Percentiles rank a stretch among this genome's conserved stretches.
Evolutionary conservation across 148 eudicot species (phyloP).

Genomic region (Simmondsia chinensis): DNA sequence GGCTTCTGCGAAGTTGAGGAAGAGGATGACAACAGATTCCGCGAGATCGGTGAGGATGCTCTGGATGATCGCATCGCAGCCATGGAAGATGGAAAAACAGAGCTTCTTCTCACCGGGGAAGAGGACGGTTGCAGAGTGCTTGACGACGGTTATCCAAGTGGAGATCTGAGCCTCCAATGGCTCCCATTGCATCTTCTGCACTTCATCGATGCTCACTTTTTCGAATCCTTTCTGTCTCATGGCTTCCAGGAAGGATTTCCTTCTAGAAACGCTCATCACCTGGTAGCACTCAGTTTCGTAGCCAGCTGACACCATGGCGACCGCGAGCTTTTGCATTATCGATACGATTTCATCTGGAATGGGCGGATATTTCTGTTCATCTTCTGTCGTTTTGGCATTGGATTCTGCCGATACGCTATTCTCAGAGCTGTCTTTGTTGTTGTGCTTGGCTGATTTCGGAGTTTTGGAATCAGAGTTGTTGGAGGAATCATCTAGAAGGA

Average conservation of each 20-base stretch:
- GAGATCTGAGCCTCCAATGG: conserved; percentile 20
- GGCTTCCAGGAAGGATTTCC: conserved; percentile 27
- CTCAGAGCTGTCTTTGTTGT: too few relatives aligned
- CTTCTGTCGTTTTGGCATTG: too few relatives aligned
- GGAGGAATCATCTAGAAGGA: conserved; percentile 18
- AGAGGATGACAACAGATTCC: conserved; percentile 30
- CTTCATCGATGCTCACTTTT: conserved; percentile 24
- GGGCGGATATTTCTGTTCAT: conserved; percentile 18
- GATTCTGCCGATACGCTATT: too few relatives aligned
- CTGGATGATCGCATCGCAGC: conserved; percentile 7
- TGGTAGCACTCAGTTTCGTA: conserved; percentile 32
- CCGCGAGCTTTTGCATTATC: conserved; percentile 15
- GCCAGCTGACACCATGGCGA: conserved; percentile 23
- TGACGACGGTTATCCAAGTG: conserved; percentile 26
- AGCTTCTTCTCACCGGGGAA: conserved; percentile 26
- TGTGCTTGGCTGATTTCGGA: conserved; percentile 3
- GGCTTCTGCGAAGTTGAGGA: conserved; percentile 69
- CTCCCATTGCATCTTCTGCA: conserved; percentile 39
- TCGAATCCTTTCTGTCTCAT: conserved; percentile 23
- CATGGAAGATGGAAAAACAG: conserved; percentile 19
- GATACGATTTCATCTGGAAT: conserved; percentile 10
- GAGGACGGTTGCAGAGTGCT: conserved; percentile 19
- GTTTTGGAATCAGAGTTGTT: conserved; percentile 6
- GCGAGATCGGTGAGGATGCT: conserved; percentile 32
- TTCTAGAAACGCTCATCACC: conserved; percentile 15